Evolutionary conservation across 495 filamentous ascomycete genomes (phyloP), one percentile per base, ranked within the genome.

Genomic region (Aspergillus wentii): DNA sequence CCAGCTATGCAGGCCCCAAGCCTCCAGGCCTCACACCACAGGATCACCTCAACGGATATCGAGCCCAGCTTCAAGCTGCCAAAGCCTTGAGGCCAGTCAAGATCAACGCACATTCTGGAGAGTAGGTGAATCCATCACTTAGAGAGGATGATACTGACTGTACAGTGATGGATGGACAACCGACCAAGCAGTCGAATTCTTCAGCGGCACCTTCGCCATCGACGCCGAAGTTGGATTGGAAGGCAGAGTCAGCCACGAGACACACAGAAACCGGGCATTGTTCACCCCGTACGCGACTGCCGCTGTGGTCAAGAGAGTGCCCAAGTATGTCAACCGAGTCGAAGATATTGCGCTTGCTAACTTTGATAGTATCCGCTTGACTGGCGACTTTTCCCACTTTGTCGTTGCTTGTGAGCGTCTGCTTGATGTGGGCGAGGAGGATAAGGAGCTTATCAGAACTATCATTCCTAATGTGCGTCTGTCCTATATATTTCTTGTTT

Each of bases 331-430:
- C 1, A 26, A n/a, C n/a, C n/a, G n/a, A n/a, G n/a, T 21, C 1
- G 5, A 36, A 16, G 8, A 20, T 18, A 9, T 15, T 8, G 14
- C 14, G 0, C 10, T 17, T 13, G 14, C 10, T 32, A 30, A 29
- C 21, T 15, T 36, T 57, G 3, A 35, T 35, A 8, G 48, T 60
- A 30, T 57, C 53, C 9, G 50, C 53, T n/a, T n/a, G n/a, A n/a
- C n/a, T n/a, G n/a, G n/a, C 18, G 56, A 60, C 18, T 48, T 60
- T 38, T 60, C 53, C 0, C 56, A 54, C 41, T 60, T 45, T 43
- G 46, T 60, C 26, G 50, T 54, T 17, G 46, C 46, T 13, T 45
- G 41, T 13, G 56, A 60, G 17, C 19, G 56, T 8, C 38, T 57
- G 0, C 32, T 60, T 0, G 53, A 60, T 33, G 14, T 46, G 7